Percentiles rank a stretch among this genome's conserved stretches.
phyloP scores from a whole-genome alignment of 306 rosid species.

The Albizia julibrissin region DNA sequence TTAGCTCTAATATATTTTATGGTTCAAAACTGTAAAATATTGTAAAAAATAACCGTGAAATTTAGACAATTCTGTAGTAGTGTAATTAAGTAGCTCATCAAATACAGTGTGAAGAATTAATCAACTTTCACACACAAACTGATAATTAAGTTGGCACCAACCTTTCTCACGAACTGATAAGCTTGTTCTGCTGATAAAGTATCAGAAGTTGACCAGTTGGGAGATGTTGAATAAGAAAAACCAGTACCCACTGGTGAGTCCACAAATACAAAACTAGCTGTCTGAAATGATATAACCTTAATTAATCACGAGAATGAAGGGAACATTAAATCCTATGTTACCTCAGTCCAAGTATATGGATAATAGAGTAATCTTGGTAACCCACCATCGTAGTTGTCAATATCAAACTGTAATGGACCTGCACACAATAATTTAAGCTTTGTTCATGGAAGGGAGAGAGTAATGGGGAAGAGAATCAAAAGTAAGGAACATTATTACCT shows the following conservation, averaged over 20 bases:
- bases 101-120: background rate
- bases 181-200: constrained; percentile 10
- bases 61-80: too few relatives aligned
- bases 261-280: constrained; percentile 29
- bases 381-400: constrained; percentile 21
- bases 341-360: constrained; percentile 37
- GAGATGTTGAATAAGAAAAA: constrained; percentile 26
- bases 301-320: too few relatives aligned
- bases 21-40: too few relatives aligned
- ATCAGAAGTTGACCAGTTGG: constrained; percentile 16
- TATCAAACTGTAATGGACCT: constrained; percentile 27
- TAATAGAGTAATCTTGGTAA: constrained; percentile 12
- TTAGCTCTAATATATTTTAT: too few relatives aligned
- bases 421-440: background rate
- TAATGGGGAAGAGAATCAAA: background rate
- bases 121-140: background rate
- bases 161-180: constrained; percentile 30
- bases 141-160: background rate
- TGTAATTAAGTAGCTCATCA: too few relatives aligned
- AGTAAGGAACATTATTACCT: background rate
- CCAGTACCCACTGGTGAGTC: constrained; percentile 31
- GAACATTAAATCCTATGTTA: background rate
- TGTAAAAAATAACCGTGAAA: too few relatives aligned
- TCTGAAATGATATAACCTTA: background rate
- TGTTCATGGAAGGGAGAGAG: background rate